phyloP scores from a whole-genome alignment of 768 basidiomycete species.

The Lactarius deliciosus region DNA sequence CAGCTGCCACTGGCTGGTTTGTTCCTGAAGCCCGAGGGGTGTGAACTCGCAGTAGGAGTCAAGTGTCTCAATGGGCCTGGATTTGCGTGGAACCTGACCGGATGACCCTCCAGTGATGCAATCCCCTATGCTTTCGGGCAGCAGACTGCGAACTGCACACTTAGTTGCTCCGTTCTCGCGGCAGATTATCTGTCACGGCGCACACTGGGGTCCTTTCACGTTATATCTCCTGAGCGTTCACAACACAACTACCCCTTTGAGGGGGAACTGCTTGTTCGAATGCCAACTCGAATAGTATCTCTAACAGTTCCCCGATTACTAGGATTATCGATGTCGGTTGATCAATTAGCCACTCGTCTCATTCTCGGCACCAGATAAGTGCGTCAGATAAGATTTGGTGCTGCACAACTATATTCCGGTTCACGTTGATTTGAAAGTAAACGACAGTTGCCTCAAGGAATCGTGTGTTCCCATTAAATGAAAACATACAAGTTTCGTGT shows the following conservation, averaged over 20 bases:
- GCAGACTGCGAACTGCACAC: neutral
- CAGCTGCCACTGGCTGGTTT: too few species aligned
- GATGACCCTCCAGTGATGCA: too few species aligned
- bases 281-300: neutral
- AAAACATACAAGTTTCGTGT: too few species aligned
- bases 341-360: neutral
- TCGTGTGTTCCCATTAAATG: neutral
- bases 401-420: neutral
- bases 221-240: neutral
- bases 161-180: too few species aligned
- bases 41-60: too few species aligned
- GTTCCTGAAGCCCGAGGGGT: too few species aligned
- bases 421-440: neutral
- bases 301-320: neutral
- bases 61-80: too few species aligned
- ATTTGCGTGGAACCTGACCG: too few species aligned
- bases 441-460: neutral
- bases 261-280: neutral
- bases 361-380: neutral
- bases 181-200: too few species aligned
- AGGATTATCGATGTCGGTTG: neutral
- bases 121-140: too few species aligned
- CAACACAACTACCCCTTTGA: too few species aligned
- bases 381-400: neutral
- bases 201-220: too few species aligned